A percentile compares a stretch with the other conserved stretches of the same genome.
phyloP scores from a whole-genome alignment of 2,329 filamentous ascomycete genomes.

The Corinectria fuckeliana region DNA sequence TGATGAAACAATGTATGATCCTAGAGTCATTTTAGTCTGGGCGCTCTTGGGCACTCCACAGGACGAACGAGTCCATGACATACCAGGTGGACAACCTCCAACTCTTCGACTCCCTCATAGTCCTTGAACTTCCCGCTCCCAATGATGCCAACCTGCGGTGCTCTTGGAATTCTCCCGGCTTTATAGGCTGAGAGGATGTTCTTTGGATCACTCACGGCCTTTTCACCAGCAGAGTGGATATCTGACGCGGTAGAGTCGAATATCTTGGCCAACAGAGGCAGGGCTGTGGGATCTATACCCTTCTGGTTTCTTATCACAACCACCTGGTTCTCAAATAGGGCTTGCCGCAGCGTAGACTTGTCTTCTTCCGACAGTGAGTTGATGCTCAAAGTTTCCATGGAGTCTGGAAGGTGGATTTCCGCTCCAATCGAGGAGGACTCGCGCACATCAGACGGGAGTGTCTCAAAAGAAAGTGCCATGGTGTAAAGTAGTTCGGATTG shows the following conservation, averaged over 20 bases:
- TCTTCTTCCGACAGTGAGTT: too few relatives aligned
- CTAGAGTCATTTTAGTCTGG: not conserved
- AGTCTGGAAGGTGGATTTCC: not conserved
- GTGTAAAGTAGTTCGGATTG: too few relatives aligned
- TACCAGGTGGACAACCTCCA: constrained; percentile 9
- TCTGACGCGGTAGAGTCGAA: constrained; percentile 2
- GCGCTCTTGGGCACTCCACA: too few relatives aligned
- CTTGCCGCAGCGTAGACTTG: constrained; percentile 3
- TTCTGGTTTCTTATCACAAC: constrained; percentile 13
- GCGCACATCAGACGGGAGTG: not conserved
- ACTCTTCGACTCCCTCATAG: constrained; percentile 5
- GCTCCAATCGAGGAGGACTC: constrained; percentile 10
- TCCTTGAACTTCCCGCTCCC: not conserved
- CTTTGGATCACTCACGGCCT: constrained; percentile 6
- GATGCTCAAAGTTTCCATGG: not conserved
- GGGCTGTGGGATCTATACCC: not conserved
- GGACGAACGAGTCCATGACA: too few relatives aligned
- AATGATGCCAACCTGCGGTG: constrained; percentile 6
- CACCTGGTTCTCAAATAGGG: constrained; percentile 9
- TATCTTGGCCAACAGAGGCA: constrained; percentile 8
- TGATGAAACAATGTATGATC: constrained; percentile 13
- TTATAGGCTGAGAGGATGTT: constrained; percentile 8
- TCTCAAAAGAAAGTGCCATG: not conserved
- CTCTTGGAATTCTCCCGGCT: not conserved
- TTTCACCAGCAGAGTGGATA: constrained; percentile 9